A percentile compares a stretch with the other conserved stretches of the same genome.
Evolutionary conservation across 2,329 filamentous ascomycete genomes (phyloP).

Genomic region (Davidsoniella eucalypti): DNA sequence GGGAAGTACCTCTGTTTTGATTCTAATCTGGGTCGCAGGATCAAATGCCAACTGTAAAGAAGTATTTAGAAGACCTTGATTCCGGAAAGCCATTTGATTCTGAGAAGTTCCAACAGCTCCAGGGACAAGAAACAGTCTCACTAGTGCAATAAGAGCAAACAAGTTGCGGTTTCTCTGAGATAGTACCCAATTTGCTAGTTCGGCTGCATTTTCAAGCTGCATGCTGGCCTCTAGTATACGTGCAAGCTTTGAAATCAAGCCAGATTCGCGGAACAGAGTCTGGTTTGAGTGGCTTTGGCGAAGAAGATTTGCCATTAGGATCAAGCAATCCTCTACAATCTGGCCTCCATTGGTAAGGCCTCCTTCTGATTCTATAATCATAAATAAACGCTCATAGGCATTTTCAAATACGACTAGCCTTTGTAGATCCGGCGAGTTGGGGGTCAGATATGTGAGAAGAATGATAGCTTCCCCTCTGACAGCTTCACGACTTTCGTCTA

Average conservation of each 20-base stretch:
- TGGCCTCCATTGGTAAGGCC: constrained; percentile 68
- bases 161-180: constrained; percentile 75
- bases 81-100: constrained; percentile 78
- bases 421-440: constrained; percentile 73
- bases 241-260: constrained; percentile 57
- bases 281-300: constrained; percentile 83
- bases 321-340: constrained; percentile 82
- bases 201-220: constrained; percentile 30
- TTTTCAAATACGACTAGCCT: constrained; percentile 93
- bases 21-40: constrained; percentile 51
- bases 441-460: constrained; percentile 78
- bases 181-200: constrained; percentile 57
- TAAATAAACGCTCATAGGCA: constrained; percentile 76
- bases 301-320: constrained; percentile 76
- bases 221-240: constrained; percentile 46
- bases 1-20: constrained; percentile 59
- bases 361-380: constrained; percentile 67
- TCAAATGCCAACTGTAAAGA: constrained; percentile 73
- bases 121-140: constrained; percentile 67
- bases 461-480: constrained; percentile 74
- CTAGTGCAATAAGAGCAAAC: constrained; percentile 73
- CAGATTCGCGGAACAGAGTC: constrained; percentile 81
- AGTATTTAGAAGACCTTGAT: constrained; percentile 62
- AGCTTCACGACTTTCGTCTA: constrained; percentile 76
- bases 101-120: constrained; percentile 66